Conservation (phyloP, 1,139 yeast species). For the Yamadazyma conglobata region DNA sequence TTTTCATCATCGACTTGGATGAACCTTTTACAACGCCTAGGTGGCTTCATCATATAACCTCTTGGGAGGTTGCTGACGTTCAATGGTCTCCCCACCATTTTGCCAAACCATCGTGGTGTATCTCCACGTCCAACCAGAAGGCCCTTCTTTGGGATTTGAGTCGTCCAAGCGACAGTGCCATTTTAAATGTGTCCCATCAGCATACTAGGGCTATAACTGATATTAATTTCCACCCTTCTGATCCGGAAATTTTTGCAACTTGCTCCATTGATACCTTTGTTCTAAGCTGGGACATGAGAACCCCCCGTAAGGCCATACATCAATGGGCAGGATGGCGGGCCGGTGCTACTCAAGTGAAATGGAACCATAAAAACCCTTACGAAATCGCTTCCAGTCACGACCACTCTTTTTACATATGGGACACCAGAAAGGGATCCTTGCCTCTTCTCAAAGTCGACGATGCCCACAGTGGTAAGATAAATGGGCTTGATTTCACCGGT, state of each 20-base stretch:
- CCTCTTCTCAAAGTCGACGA: constrained; percentile 61
- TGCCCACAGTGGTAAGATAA: constrained; percentile 82
- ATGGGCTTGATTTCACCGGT: constrained; percentile 80
- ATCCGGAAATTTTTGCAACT: constrained; percentile 89
- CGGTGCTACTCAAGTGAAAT: constrained; percentile 91
- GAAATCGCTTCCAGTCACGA: constrained; percentile 87
- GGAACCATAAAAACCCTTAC: constrained; percentile 77
- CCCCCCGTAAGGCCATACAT: constrained; percentile 66
- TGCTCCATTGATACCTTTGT: constrained; percentile 89
- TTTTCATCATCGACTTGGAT: constrained; percentile 85
- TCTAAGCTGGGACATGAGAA: constrained; percentile 86
- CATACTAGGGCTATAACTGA: constrained; percentile 95
- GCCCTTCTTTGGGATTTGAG: constrained; percentile 92
- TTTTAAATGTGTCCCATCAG: constrained; percentile 81
- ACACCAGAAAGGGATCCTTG: constrained; percentile 71
- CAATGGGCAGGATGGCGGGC: constrained; percentile 93
- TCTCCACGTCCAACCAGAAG: constrained; percentile 91
- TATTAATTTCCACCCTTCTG: constrained; percentile 83
- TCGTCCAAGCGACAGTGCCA: constrained; percentile 71
- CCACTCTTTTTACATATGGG: constrained; percentile 80
- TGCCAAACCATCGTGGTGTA: constrained; percentile 83
- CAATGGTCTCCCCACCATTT: constrained; percentile 93
- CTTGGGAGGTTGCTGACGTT: constrained; percentile 99
- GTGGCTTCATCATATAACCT: constrained; percentile 85
- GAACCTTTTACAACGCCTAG: constrained; percentile 95